Conservation (phyloP, 805 yeast species). For the Candida sakaeoensis region DNA sequence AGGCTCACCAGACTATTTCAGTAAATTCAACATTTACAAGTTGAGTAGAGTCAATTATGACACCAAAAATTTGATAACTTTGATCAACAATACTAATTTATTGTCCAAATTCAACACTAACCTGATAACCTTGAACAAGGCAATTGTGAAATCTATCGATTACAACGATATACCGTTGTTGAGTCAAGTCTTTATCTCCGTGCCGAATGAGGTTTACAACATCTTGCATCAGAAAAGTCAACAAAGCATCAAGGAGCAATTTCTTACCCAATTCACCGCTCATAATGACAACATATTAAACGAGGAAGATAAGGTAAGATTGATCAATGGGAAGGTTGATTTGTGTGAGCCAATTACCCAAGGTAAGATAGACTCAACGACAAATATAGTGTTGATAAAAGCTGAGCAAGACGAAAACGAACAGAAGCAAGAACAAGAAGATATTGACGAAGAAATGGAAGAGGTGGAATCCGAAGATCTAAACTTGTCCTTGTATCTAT, state of each 20-base stretch:
- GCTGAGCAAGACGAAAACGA: constrained; percentile 15
- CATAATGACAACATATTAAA: constrained; percentile 26
- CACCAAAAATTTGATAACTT: constrained; percentile 26
- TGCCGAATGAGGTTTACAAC: constrained; percentile 42
- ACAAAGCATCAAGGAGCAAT: constrained; percentile 30
- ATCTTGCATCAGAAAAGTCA: constrained; percentile 29
- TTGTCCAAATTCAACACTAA: constrained; percentile 26
- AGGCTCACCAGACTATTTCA: constrained; percentile 38
- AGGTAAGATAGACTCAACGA: constrained; percentile 47
- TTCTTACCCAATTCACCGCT: constrained; percentile 22
- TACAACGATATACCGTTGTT: constrained; percentile 34
- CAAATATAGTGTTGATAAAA: constrained; percentile 55
- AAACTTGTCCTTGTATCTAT: constrained; percentile 27
- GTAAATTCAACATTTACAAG: constrained; percentile 30
- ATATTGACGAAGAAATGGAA: too few relatives aligned
- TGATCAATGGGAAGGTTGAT: constrained; percentile 47
- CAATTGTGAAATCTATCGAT: constrained; percentile 34
- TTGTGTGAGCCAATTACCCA: constrained; percentile 74
- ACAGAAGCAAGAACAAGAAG: constrained; percentile 14
- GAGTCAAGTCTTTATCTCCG: constrained; percentile 42
- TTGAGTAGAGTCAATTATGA: constrained; percentile 28
- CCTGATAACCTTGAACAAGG: constrained; percentile 39
- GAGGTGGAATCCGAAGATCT: constrained; percentile 10
- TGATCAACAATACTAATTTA: constrained; percentile 37
- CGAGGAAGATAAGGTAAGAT: constrained; percentile 41